These are phyloP conservation scores for Thymus quinquecostatus DNA, from an alignment of 257 asterid species.

Conservation along the genomic window DNA sequence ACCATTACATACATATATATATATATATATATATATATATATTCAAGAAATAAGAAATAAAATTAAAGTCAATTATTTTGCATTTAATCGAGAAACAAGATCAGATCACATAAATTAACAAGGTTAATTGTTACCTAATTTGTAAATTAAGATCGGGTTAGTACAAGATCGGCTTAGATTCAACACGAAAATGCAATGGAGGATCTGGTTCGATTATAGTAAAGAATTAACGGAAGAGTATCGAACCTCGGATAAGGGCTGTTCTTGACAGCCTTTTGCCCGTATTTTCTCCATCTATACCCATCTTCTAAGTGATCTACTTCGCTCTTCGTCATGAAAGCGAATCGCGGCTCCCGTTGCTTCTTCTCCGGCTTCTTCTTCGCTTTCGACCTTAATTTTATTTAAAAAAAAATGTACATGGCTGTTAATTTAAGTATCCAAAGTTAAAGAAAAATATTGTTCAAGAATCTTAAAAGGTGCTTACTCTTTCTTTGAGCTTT, in stretches of 20 bases:
- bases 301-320: conserved; percentile 79
- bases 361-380: conserved; percentile 60
- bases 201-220: not conserved
- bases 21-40: not conserved
- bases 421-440: not conserved
- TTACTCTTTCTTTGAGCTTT: conserved; percentile 52
- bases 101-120: not conserved
- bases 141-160: conserved; percentile 23
- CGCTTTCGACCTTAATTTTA: conserved; percentile 38
- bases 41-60: not conserved
- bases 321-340: conserved; percentile 72
- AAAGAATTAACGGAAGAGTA: not conserved
- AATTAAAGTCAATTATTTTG: not conserved
- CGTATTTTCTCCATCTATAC: conserved; percentile 76
- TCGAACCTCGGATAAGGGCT: conserved; percentile 68
- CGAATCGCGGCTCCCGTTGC: conserved; percentile 52
- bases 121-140: conserved; percentile 11
- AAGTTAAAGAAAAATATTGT: not conserved
- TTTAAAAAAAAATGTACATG: too few relatives aligned
- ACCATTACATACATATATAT: not conserved
- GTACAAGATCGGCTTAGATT: conserved; percentile 13
- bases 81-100: conserved; percentile 4
- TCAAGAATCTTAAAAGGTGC: not conserved
- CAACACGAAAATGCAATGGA: too few relatives aligned
- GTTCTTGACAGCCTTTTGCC: conserved; percentile 72